These are phyloP conservation scores for Samsoniella hepiali DNA, from an alignment of 2,329 filamentous ascomycete genomes.

Conservation along the genomic window DNA sequence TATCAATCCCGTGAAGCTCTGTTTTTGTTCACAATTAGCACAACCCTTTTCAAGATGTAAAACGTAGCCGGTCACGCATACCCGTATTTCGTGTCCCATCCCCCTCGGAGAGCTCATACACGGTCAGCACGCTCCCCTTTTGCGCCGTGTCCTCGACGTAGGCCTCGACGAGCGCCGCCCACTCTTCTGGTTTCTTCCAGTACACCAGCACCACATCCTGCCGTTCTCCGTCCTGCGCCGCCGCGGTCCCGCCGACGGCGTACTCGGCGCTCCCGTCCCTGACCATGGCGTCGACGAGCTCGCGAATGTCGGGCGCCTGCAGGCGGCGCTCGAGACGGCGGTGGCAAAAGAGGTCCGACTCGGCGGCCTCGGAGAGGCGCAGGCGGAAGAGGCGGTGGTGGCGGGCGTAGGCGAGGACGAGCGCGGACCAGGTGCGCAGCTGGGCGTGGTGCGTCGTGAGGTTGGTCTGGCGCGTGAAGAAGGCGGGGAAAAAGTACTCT, in stretches of 20 bases:
- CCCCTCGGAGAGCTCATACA: conserved; percentile 90
- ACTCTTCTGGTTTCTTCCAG: conserved; percentile 87
- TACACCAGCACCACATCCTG: conserved; percentile 67
- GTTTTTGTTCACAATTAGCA: conserved; percentile 4
- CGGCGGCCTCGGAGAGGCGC: conserved; percentile 56
- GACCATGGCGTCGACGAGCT: conserved; percentile 58
- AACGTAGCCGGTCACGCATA: too few relatives aligned
- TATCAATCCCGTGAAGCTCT: conserved; percentile 89
- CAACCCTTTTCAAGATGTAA: too few relatives aligned
- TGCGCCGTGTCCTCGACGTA: conserved; percentile 89
- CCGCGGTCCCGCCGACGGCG: conserved; percentile 30
- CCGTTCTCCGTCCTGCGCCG: conserved; percentile 29
- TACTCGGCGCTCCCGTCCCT: conserved; percentile 65
- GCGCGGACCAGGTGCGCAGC: conserved; percentile 78
- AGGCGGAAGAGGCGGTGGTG: conserved; percentile 75
- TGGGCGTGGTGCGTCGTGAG: conserved; percentile 70
- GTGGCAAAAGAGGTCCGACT: conserved; percentile 57
- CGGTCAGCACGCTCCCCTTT: conserved; percentile 81
- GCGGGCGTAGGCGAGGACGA: conserved; percentile 81
- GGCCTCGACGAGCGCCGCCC: conserved; percentile 72
- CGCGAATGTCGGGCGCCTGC: conserved; percentile 48
- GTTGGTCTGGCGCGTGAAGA: conserved; percentile 81
- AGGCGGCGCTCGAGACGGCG: conserved; percentile 50
- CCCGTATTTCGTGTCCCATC: conserved; percentile 70
- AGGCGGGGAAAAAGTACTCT: conserved; percentile 75